These are phyloP conservation scores for Exophiala sp. DNA, from an alignment of 2,329 filamentous ascomycete species.

Conservation along the genomic window DNA sequence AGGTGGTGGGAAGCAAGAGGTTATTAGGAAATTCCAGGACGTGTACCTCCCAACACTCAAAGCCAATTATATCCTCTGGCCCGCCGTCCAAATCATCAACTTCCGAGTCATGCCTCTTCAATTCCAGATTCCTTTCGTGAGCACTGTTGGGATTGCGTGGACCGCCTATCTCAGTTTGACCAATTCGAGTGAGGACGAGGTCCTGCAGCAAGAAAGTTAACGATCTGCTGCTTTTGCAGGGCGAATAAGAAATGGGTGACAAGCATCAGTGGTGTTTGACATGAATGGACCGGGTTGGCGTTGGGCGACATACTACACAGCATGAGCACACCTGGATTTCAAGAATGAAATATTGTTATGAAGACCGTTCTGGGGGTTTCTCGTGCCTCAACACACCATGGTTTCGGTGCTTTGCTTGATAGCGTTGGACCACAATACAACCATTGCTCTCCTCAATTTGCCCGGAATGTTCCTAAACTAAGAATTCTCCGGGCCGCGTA, in stretches of 20 bases:
- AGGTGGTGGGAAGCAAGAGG: constrained; percentile 74
- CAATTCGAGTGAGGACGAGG: constrained; percentile 71
- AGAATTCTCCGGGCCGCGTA: too few relatives aligned
- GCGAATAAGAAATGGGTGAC: not conserved
- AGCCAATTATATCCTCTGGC: constrained; percentile 94
- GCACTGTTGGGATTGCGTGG: constrained; percentile 93
- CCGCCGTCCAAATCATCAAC: constrained; percentile 91
- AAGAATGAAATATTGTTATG: not conserved
- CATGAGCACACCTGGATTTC: not conserved
- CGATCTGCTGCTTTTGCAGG: not conserved
- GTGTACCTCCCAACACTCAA: constrained; percentile 92
- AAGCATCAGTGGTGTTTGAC: constrained; percentile 8
- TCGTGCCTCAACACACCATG: too few relatives aligned
- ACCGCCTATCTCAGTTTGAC: constrained; percentile 91
- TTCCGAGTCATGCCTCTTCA: constrained; percentile 92
- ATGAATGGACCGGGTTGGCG: not conserved
- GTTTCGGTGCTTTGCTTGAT: too few relatives aligned
- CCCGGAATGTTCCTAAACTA: too few relatives aligned
- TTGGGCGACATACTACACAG: not conserved
- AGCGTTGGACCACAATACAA: too few relatives aligned
- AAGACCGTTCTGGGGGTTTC: not conserved
- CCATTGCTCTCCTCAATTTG: too few relatives aligned
- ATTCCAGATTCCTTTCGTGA: constrained; percentile 95
- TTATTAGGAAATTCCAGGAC: constrained; percentile 79
- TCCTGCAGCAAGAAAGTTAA: constrained; percentile 7